Conservation (phyloP, 495 filamentous ascomycete genomes). For the Xanthoparmelia taractica region DNA sequence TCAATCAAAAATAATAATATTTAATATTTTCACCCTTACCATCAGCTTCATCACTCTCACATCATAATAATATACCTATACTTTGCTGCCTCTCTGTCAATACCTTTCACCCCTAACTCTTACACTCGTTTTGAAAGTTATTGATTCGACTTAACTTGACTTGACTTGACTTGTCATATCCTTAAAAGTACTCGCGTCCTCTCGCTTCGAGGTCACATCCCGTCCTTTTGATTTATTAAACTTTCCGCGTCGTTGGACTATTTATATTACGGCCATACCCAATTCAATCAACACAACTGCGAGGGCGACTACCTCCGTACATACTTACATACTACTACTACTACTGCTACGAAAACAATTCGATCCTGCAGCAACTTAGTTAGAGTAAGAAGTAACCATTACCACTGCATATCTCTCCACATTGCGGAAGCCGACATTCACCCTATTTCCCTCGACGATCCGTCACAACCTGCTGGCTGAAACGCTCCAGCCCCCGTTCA, state of each 20-base stretch:
- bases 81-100: no score
- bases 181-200: not conserved
- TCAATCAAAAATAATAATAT: no score
- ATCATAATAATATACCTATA: no score
- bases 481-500: not conserved
- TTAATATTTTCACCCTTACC: not conserved
- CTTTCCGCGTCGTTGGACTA: not conserved
- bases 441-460: not conserved
- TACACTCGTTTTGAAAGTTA: not conserved
- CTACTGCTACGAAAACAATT: no score
- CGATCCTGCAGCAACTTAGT: not conserved
- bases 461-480: not conserved
- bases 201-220: not conserved
- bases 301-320: not conserved
- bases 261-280: constrained; percentile 4
- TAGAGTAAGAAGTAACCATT: not conserved
- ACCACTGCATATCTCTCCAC: not conserved
- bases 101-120: no score
- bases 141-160: no score
- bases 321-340: not conserved
- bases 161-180: not conserved
- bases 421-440: not conserved
- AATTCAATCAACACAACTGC: constrained; percentile 6
- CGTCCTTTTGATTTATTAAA: not conserved
- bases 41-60: not conserved